Percentiles rank a stretch among this genome's conserved stretches.
Evolutionary conservation across 1,139 yeast genomes (phyloP).

Genomic region (Arxiozyma telluris): DNA sequence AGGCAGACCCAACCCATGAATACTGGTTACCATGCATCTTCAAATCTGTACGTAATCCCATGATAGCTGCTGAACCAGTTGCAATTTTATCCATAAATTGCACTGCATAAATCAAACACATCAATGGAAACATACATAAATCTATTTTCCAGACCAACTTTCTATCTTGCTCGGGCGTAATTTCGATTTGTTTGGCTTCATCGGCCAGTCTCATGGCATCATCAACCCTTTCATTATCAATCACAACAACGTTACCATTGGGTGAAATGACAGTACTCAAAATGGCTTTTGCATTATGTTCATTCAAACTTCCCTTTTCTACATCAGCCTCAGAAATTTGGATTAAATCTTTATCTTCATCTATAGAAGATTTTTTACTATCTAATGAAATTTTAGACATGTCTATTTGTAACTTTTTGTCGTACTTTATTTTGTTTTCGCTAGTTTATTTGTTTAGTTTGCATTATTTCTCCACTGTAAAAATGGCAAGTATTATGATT

Average conservation of each 20-base stretch:
- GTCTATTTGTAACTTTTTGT: background rate
- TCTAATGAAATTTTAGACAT: background rate
- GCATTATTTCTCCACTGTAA: background rate
- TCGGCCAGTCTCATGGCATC: slow-evolving; percentile 25
- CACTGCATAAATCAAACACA: slow-evolving; percentile 46
- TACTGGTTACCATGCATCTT: slow-evolving; percentile 45
- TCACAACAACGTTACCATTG: too few species aligned
- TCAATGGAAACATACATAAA: slow-evolving; percentile 43
- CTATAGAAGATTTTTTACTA: background rate
- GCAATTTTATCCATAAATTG: slow-evolving; percentile 63
- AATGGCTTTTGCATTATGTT: background rate
- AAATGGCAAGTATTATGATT: too few species aligned
- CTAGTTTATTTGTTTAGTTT: background rate
- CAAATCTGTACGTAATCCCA: slow-evolving; percentile 43
- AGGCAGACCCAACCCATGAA: slow-evolving; percentile 50
- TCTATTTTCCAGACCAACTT: slow-evolving; percentile 46
- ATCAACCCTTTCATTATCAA: slow-evolving; percentile 1
- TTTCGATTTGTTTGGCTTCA: slow-evolving; percentile 22
- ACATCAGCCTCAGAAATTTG: background rate
- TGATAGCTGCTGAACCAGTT: slow-evolving; percentile 49
- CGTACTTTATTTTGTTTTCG: background rate
- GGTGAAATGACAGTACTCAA: background rate
- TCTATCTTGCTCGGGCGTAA: slow-evolving; percentile 29
- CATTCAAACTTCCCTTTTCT: background rate
- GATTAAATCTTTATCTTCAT: background rate